Evolutionary conservation across 148 eudicot genomes (phyloP), one percentile per base, ranked within the genome.

Genomic region (Diospyros lotus): DNA sequence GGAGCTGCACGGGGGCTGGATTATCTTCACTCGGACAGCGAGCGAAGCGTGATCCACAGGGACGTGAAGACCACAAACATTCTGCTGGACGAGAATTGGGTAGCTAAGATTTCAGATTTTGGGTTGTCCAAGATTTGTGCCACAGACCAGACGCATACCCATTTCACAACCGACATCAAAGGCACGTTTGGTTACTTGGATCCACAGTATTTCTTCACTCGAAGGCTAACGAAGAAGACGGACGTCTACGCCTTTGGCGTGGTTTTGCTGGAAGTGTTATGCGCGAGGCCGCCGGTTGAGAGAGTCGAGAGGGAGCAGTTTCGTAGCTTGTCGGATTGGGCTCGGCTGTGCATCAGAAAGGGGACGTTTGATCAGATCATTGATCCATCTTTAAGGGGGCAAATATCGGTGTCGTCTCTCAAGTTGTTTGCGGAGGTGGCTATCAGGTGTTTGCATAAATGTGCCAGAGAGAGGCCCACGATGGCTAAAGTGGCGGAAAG

Each of bases 31-130:
- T 39, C 59, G 28, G 28, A 28, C 1, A 70, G 75, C 6, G 69
- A 76, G 40, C 61, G 72, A n/a, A 59, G 58, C 14, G 39, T 44
- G 38, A 69, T 77, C 44, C 80, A 76, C 51, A 64, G 80, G 1
- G 83, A 73, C 40, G 80, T 81, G 62, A 81, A 81, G 69, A 56
- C 80, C 1, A 76, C 80, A 4, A 77, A 77, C 13, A 73, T 76
- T 18, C 39, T 80, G 1, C 42, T 80, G 10, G 83, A 80, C 8
- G 71, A 68, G 4, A 73, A 80, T 9, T 76, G 61, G 68, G 80
- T 58, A 0, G 77, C 80, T 10, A 77, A 81, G 54, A 70, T 81
- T 6, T 64, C 80, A 13, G 84, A 81, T 77, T 77, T 81, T 12
- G 80, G 80, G 45, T 74, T 81, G 71, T 77, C 77, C 4, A 81